phyloP scores from a whole-genome alignment of 2,329 filamentous ascomycete species.

The Colletotrichum sp. region DNA sequence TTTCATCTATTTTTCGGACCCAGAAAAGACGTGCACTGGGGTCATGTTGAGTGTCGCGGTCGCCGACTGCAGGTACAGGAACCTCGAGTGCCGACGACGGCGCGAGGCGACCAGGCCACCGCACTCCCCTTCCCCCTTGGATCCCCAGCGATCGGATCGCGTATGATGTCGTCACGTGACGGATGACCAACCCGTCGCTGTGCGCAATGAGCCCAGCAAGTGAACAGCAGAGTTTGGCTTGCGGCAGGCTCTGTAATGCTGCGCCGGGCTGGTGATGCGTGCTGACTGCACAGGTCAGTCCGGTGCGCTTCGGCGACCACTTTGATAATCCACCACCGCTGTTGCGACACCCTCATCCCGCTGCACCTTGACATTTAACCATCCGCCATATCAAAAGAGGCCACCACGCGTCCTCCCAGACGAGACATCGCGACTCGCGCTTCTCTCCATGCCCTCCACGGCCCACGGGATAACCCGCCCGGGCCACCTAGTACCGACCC shows the following conservation, averaged over 20 bases:
- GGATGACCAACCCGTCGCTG: not conserved
- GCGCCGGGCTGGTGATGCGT: not conserved
- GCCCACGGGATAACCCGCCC: constrained; percentile 20
- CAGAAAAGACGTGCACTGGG: constrained; percentile 11
- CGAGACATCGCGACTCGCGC: constrained; percentile 15
- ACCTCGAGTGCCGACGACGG: constrained; percentile 18
- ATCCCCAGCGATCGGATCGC: constrained; percentile 18
- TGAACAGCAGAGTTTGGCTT: not conserved
- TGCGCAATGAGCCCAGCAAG: constrained; percentile 1
- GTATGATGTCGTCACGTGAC: constrained; percentile 8
- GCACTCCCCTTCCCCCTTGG: constrained; percentile 2
- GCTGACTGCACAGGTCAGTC: not conserved
- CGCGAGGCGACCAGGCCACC: constrained; percentile 16
- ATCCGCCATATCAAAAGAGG: not conserved
- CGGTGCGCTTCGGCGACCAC: not conserved
- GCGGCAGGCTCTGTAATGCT: not conserved
- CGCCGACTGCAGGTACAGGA: constrained; percentile 18
- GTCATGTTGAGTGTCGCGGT: not conserved
- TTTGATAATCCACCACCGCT: not conserved
- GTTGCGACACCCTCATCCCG: not conserved
- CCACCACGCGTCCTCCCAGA: not conserved
- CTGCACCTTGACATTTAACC: not conserved
- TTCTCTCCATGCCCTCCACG: constrained; percentile 3
- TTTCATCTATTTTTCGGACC: constrained; percentile 9
- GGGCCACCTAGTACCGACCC: constrained; percentile 4